These are phyloP conservation scores for Hirsutella minnesotensis DNA, from an alignment of 2,329 filamentous ascomycete genomes.

Conservation along the genomic window DNA sequence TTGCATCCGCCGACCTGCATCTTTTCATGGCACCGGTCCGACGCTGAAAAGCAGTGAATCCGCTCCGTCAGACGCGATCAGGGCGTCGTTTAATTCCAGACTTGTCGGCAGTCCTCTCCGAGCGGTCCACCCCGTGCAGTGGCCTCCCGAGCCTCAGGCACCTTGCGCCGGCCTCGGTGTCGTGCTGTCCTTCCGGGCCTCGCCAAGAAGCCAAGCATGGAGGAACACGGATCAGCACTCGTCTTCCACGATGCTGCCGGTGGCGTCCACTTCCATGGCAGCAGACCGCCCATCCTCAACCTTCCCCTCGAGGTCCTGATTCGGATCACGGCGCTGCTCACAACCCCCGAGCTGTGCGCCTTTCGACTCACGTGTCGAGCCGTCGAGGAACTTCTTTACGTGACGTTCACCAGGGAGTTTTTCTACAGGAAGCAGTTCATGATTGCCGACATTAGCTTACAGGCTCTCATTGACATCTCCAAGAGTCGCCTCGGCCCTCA, in stretches of 20 bases:
- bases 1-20: too few species aligned
- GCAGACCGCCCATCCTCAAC: slow-evolving; percentile 12
- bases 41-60: too few species aligned
- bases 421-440: slow-evolving; percentile 57
- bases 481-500: slow-evolving; percentile 26
- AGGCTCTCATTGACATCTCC: slow-evolving; percentile 41
- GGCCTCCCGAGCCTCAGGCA: too few species aligned
- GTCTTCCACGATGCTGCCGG: neutral
- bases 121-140: too few species aligned
- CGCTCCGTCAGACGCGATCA: too few species aligned
- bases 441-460: slow-evolving; percentile 43
- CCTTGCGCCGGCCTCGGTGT: too few species aligned
- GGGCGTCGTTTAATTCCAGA: too few species aligned
- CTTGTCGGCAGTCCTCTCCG: too few species aligned
- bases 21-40: too few species aligned
- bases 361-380: slow-evolving; percentile 44
- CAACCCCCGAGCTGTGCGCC: slow-evolving; percentile 40
- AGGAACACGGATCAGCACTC: too few species aligned
- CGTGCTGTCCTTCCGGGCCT: too few species aligned
- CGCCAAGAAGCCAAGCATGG: neutral
- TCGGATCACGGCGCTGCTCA: slow-evolving; percentile 38
- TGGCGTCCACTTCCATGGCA: neutral
- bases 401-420: slow-evolving; percentile 47
- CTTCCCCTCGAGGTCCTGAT: slow-evolving; percentile 49
- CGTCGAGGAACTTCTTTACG: slow-evolving; percentile 41